Percentiles rank a stretch among this genome's conserved stretches.
phyloP scores from a whole-genome alignment of 129 eudicot species.

The Saussurea involucrata region DNA sequence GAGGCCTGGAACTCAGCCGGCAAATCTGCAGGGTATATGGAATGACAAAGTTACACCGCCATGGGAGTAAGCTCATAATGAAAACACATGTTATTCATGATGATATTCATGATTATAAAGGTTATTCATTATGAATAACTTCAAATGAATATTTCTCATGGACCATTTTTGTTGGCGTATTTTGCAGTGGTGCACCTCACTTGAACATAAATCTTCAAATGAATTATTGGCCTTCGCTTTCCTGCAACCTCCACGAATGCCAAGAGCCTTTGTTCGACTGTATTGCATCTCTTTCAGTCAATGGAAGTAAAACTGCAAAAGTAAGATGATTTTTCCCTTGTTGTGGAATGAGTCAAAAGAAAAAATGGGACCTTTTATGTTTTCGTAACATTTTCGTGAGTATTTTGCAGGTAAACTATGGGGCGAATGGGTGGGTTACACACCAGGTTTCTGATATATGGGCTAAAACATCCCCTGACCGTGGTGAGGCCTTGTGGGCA shows the following conservation, averaged over 20 bases:
- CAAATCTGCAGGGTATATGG: conserved; percentile 81
- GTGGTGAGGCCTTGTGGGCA: conserved; percentile 62
- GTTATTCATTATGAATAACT: too few species aligned
- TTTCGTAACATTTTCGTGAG: conserved; percentile 1
- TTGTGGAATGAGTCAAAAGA: neutral
- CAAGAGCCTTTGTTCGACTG: conserved; percentile 67
- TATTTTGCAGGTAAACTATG: conserved; percentile 48
- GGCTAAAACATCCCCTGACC: conserved; percentile 74
- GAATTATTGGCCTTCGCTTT: conserved; percentile 72
- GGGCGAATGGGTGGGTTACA: conserved; percentile 65
- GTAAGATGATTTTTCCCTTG: conserved; percentile 10
- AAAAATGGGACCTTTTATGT: neutral
- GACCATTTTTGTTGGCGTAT: neutral
- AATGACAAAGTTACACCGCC: conserved; percentile 51
- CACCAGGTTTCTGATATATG: conserved; percentile 70
- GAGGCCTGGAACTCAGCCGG: conserved; percentile 61
- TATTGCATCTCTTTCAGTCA: conserved; percentile 41
- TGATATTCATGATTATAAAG: too few species aligned
- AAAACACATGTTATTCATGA: neutral
- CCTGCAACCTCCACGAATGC: conserved; percentile 68
- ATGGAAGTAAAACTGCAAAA: conserved; percentile 59
- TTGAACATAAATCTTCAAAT: conserved; percentile 76
- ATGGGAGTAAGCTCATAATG: conserved; percentile 58
- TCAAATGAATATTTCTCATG: too few species aligned
- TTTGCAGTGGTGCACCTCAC: conserved; percentile 61